These are phyloP conservation scores for Cladosporium oxysporum DNA, from an alignment of 2,329 filamentous ascomycete species.

Conservation along the genomic window DNA sequence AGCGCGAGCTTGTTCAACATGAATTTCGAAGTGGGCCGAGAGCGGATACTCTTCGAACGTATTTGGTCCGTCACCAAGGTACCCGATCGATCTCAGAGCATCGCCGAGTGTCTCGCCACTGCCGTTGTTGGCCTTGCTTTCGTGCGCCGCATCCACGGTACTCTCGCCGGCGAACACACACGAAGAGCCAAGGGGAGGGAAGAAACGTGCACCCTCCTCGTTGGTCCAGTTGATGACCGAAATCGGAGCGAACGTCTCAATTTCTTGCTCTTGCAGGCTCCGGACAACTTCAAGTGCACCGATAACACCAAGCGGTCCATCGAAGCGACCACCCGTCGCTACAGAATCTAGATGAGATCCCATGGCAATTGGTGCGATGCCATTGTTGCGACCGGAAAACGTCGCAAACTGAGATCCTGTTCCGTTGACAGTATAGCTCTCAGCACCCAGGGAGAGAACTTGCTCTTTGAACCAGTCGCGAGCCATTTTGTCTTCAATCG, in stretches of 20 bases:
- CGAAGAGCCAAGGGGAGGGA: constrained; percentile 26
- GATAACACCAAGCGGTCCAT: constrained; percentile 26
- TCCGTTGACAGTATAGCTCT: constrained; percentile 31
- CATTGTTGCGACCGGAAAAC: constrained; percentile 26
- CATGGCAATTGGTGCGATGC: constrained; percentile 33
- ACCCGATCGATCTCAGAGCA: constrained; percentile 37
- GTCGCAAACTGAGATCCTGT: constrained; percentile 33
- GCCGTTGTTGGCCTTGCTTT: constrained; percentile 26
- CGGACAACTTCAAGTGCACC: constrained; percentile 27
- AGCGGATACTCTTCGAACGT: constrained; percentile 29
- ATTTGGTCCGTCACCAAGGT: constrained; percentile 34
- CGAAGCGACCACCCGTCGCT: constrained; percentile 27
- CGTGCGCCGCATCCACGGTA: constrained; percentile 33
- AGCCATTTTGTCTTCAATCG: constrained; percentile 28
- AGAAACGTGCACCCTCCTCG: constrained; percentile 31
- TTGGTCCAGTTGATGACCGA: constrained; percentile 37
- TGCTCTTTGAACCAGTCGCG: constrained; percentile 35
- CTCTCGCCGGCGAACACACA: constrained; percentile 30
- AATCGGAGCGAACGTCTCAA: constrained; percentile 30
- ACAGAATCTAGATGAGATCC: constrained; percentile 29
- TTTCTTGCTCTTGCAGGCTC: constrained; percentile 37
- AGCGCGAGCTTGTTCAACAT: constrained; percentile 30
- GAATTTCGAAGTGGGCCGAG: constrained; percentile 33
- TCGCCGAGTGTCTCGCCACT: constrained; percentile 30
- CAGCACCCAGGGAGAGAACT: constrained; percentile 27